Percentiles rank a stretch among this genome's conserved stretches.
Conservation (phyloP, 305 asterid species). For the Stenogyne calaminthoides region DNA sequence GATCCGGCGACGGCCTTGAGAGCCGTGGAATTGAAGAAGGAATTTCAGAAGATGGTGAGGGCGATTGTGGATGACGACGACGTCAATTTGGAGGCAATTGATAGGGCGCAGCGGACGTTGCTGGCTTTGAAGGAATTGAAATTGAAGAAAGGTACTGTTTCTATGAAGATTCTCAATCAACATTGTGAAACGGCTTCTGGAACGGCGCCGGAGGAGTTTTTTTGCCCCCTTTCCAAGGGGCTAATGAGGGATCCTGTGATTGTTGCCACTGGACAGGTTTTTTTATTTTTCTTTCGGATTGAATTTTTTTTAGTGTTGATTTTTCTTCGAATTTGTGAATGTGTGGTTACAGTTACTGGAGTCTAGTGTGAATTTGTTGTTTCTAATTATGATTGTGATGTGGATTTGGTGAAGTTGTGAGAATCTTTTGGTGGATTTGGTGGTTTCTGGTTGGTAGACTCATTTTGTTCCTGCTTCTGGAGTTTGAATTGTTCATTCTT, state of each 20-base stretch:
- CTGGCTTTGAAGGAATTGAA: conserved; percentile 60
- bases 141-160: conserved; percentile 38
- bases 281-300: background rate
- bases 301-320: background rate
- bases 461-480: background rate
- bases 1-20: conserved; percentile 51
- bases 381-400: background rate
- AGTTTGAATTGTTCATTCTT: conserved; percentile 4
- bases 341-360: background rate
- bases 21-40: conserved; percentile 64
- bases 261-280: conserved; percentile 59
- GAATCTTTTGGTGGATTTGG: background rate
- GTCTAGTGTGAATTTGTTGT: background rate
- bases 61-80: conserved; percentile 67
- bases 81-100: conserved; percentile 56
- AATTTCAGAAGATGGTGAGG: conserved; percentile 61
- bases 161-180: conserved; percentile 35
- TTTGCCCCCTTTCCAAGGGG: conserved; percentile 59
- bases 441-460: conserved; percentile 6
- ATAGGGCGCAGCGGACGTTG: conserved; percentile 55
- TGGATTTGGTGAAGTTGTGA: conserved; percentile 14
- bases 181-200: conserved; percentile 24
- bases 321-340: background rate
- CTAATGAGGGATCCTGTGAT: conserved; percentile 69
- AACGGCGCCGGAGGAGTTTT: conserved; percentile 58